Conservation (phyloP, 2,329 filamentous ascomycete genomes). For the Sporothrix pseudoabietina region DNA sequence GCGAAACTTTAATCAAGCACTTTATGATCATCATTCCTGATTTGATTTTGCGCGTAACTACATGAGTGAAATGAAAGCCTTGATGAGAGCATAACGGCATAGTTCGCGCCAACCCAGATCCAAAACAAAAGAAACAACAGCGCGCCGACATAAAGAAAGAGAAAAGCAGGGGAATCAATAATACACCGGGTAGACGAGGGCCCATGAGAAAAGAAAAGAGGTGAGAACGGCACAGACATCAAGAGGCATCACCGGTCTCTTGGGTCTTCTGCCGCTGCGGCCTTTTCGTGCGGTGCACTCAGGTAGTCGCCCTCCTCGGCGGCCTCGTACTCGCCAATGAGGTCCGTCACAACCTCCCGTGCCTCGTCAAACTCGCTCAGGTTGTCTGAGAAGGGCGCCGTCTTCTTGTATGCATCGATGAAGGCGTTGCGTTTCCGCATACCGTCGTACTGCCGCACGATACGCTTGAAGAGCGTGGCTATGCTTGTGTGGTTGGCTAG, state of each 20-base stretch:
- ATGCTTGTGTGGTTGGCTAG: slow-evolving; percentile 97
- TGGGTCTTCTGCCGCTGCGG: slow-evolving; percentile 52
- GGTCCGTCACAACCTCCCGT: slow-evolving; percentile 83
- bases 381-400: slow-evolving; percentile 88
- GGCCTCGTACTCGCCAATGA: slow-evolving; percentile 94
- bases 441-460: slow-evolving; percentile 87
- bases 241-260: slow-evolving; percentile 20
- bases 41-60: neutral
- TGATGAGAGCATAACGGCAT: neutral
- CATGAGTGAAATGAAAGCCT: neutral
- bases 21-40: neutral
- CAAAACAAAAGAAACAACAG: neutral
- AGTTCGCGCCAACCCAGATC: slow-evolving; percentile 18
- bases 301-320: slow-evolving; percentile 90
- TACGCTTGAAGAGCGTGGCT: slow-evolving; percentile 93
- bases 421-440: slow-evolving; percentile 97
- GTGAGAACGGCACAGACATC: neutral
- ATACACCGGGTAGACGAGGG: neutral
- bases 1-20: neutral
- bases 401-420: slow-evolving; percentile 94
- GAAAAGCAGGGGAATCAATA: slow-evolving; percentile 26
- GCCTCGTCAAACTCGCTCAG: slow-evolving; percentile 95
- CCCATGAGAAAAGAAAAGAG: neutral
- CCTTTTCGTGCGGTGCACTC: slow-evolving; percentile 62
- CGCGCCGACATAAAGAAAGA: slow-evolving; percentile 4